Base-by-base conservation (phyloP, 805 yeast genomes). In the Cyberlindnera euphorbiae region DNA sequence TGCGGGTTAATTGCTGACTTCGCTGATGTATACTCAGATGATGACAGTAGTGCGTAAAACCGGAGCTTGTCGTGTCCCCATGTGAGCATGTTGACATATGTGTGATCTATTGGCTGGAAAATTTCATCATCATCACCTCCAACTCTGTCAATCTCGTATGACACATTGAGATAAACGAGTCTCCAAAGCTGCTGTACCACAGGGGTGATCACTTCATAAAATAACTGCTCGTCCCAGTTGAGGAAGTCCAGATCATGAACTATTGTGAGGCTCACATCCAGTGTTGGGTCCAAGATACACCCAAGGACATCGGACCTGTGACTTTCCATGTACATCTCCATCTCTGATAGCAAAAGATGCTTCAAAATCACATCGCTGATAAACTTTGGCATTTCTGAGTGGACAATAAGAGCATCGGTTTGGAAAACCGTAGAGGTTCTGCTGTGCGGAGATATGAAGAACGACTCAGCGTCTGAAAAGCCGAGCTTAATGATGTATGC, bases 391-490 rank as follows among this genome's bases (percentile, higher is more conserved):
- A 45, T 38, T 18, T 39, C 41, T 8, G 26, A 27, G 17, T 38
- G 32, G 0, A 42, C 47, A 10, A 46, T 46, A n/a, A 44, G 23
- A 5, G 35, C 25, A 21, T 44, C 49, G 7, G 47, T 42, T 26
- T 44, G 47, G 35, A 32, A 46, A 2, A 41, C 22, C 3, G 34
- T 28, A 7, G 36, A 17, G 2, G 26, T n/a, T 12, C 42, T 30
- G 9, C 44, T 34, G 6, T 23, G 25, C 16, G 50, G 50, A 4
- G 44, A 35, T 12, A 46, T 30, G 38, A 23, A 44, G 17, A 39
- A 46, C 2, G 48, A 29, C 18, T 41, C 47, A 3, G 25, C 29
- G 8, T 16, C n/a, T 2, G 42, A 21, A 14, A 18, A 39, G 2
- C 44, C 44, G 25, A 45, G 15, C 13, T 25, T 11, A 3, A 45